Percentiles rank a stretch among this genome's conserved stretches.
Conservation (phyloP, 2,329 filamentous ascomycete genomes). For the Chaetomium strumarium region DNA sequence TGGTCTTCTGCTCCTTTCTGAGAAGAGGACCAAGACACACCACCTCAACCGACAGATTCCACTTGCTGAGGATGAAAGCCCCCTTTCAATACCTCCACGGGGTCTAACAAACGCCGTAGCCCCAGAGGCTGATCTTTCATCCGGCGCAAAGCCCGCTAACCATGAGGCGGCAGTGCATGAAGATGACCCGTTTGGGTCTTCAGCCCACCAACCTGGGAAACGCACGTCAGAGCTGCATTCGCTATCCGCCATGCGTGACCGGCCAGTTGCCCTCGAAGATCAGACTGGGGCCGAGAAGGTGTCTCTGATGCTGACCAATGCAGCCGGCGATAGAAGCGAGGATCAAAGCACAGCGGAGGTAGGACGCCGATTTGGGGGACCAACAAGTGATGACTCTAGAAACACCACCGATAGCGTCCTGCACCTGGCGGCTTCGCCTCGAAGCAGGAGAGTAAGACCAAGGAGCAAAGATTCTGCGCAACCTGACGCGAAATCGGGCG, state of each 20-base stretch:
- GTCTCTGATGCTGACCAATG: neutral
- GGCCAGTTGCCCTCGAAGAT: no score
- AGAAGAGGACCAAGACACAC: slow-evolving; percentile 26
- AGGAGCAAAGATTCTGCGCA: neutral
- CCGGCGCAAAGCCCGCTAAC: neutral
- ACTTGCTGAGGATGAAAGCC: neutral
- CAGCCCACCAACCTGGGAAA: neutral
- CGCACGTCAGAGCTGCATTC: neutral
- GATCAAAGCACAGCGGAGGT: neutral
- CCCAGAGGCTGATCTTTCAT: neutral
- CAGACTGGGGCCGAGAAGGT: neutral
- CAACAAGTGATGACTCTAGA: no score
- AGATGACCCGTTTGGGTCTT: neutral
- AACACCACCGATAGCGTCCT: no score
- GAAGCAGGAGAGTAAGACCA: neutral
- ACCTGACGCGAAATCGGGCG: neutral
- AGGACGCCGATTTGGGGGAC: neutral
- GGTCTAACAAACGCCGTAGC: neutral
- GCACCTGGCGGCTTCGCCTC: neutral
- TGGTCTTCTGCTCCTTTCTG: slow-evolving; percentile 42
- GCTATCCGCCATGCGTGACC: neutral
- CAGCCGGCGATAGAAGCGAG: neutral
- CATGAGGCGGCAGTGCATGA: neutral
- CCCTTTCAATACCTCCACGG: no score
- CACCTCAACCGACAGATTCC: slow-evolving; percentile 1